Evolutionary conservation across 192 early-diverging fungal species (phyloP).

Genomic region (Cetraspora pellucida): DNA sequence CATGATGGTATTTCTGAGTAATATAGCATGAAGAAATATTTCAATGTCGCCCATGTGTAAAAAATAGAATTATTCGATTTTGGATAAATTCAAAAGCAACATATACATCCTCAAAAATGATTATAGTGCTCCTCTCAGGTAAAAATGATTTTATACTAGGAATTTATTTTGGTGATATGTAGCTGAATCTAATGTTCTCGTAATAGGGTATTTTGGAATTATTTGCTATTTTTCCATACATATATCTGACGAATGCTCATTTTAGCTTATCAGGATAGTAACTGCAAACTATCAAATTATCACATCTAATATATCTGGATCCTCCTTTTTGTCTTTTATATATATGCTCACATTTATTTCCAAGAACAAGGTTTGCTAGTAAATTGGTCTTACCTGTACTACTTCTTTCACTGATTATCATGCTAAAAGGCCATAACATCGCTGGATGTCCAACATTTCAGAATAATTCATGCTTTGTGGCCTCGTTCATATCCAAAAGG

Average conservation of each 20-base stretch:
- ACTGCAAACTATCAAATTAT: slow-evolving; percentile 25
- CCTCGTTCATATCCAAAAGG: slow-evolving; percentile 5
- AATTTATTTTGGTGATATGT: not conserved
- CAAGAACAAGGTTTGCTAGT: slow-evolving; percentile 2
- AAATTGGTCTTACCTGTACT: slow-evolving; percentile 13
- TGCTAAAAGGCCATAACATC: not conserved
- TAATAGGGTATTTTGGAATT: not conserved
- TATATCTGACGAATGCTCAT: slow-evolving; percentile 18
- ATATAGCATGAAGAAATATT: not conserved
- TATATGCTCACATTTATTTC: not conserved
- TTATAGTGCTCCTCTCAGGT: not conserved
- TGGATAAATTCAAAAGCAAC: not conserved
- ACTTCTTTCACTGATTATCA: not conserved
- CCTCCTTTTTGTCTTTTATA: slow-evolving; percentile 8
- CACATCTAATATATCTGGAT: slow-evolving; percentile 22
- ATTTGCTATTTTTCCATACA: slow-evolving; percentile 20
- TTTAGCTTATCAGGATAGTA: slow-evolving; percentile 17
- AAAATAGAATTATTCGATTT: slow-evolving; percentile 12
- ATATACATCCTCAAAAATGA: slow-evolving; percentile 12
- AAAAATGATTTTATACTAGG: too few species aligned
- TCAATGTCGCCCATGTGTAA: slow-evolving; percentile 1
- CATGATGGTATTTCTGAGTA: slow-evolving; percentile 3
- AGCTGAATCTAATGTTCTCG: slow-evolving; percentile 8
- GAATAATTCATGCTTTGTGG: not conserved
- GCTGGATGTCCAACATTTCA: not conserved